phyloP scores from a whole-genome alignment of 2,329 filamentous ascomycete genomes.

The Colletotrichum melonis region DNA sequence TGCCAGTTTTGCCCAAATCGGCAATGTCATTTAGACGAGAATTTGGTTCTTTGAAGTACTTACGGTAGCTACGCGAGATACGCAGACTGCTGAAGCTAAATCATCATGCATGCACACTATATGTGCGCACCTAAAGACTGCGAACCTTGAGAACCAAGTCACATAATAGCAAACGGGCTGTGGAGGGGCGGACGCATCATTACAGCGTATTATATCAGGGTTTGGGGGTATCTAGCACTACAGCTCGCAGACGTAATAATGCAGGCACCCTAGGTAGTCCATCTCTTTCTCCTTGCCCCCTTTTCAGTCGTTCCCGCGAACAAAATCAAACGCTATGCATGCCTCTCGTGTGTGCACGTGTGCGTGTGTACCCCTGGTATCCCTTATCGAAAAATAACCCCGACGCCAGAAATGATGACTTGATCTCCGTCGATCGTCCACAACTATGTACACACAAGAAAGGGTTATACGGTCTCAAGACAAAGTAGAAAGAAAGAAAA shows the following conservation, averaged over 20 bases:
- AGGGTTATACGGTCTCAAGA: neutral
- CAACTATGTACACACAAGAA: constrained; percentile 9
- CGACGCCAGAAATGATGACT: constrained; percentile 1
- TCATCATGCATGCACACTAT: neutral
- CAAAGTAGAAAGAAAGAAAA: neutral
- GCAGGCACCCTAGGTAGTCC: constrained; percentile 6
- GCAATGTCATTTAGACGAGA: neutral
- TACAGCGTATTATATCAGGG: constrained; percentile 18
- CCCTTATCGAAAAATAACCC: neutral
- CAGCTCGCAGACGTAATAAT: constrained; percentile 20
- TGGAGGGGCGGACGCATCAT: constrained; percentile 4
- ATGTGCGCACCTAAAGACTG: too few relatives aligned
- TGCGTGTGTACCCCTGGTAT: neutral
- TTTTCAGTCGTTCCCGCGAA: constrained; percentile 5
- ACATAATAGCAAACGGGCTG: neutral
- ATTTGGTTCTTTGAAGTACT: too few relatives aligned
- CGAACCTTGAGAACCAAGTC: neutral
- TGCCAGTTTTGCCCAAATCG: neutral
- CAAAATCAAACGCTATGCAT: constrained; percentile 30
- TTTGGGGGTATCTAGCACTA: constrained; percentile 29
- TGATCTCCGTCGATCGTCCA: neutral
- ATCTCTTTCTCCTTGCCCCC: neutral
- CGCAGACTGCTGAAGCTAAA: neutral
- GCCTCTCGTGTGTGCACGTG: constrained; percentile 14
- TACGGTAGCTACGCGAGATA: neutral